A percentile compares a stretch with the other conserved stretches of the same genome.
phyloP scores from a whole-genome alignment of 2,329 filamentous ascomycete genomes.

The Emydomyces testavorans region DNA sequence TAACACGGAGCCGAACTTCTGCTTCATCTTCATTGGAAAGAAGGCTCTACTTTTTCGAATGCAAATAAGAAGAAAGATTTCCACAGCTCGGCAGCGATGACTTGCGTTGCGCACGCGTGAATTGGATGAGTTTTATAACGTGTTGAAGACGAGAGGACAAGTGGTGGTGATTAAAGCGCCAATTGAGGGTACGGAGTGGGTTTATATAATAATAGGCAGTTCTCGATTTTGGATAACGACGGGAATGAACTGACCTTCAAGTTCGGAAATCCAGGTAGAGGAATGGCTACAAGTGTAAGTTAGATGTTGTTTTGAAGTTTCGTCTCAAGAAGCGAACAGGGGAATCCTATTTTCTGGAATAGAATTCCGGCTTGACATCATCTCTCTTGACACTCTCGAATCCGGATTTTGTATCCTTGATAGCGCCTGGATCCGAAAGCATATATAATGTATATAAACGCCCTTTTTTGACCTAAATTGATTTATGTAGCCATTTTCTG shows the following conservation, averaged over 20 bases:
- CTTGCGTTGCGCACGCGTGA: constrained; percentile 17
- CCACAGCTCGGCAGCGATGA: constrained; percentile 14
- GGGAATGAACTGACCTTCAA: constrained; percentile 16
- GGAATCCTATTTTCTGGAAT: too few species aligned
- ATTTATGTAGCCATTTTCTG: too few species aligned
- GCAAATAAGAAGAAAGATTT: constrained; percentile 12
- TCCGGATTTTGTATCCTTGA: too few species aligned
- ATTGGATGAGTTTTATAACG: constrained; percentile 17
- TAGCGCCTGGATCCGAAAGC: too few species aligned
- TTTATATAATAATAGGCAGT: constrained; percentile 17
- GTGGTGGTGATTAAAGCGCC: constrained; percentile 13
- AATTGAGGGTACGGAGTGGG: constrained; percentile 15
- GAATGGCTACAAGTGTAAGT: neutral
- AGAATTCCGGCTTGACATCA: too few species aligned
- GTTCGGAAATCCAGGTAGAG: constrained; percentile 15
- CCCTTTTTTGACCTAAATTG: too few species aligned
- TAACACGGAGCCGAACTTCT: constrained; percentile 16
- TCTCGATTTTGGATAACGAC: constrained; percentile 14
- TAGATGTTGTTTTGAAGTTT: too few species aligned
- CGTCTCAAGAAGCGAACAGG: too few species aligned
- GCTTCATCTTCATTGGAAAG: constrained; percentile 17
- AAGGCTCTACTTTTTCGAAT: constrained; percentile 18
- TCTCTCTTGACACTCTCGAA: too few species aligned
- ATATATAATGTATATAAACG: too few species aligned
- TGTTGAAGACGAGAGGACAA: constrained; percentile 12